Conservation (phyloP, 2,329 filamentous ascomycete genomes). For the Paecilomyces sp. region DNA sequence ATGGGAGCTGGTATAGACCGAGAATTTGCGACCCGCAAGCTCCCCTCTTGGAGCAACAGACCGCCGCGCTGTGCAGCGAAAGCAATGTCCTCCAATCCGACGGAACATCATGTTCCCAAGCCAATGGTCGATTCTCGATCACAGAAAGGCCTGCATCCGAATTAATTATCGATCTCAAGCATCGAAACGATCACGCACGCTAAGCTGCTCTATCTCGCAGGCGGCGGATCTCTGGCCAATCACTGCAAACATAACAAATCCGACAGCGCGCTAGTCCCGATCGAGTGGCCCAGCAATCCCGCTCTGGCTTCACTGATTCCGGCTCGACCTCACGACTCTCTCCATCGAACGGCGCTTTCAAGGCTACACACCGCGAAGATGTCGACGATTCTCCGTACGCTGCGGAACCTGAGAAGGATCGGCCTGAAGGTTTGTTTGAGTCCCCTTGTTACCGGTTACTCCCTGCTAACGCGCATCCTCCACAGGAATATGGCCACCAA, state of each 20-base stretch:
- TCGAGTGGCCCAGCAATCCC: constrained; percentile 6
- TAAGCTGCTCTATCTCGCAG: background rate
- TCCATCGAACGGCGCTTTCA: constrained; percentile 1
- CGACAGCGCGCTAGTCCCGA: constrained; percentile 14
- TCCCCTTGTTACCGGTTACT: background rate
- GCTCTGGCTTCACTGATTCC: background rate
- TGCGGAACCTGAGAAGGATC: constrained; percentile 79
- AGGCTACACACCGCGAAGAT: constrained; percentile 48
- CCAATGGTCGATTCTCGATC: constrained; percentile 1
- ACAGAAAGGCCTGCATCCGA: background rate
- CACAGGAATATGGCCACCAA: constrained; percentile 82
- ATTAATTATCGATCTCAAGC: background rate
- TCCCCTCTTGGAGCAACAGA: constrained; percentile 20
- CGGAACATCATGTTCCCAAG: constrained; percentile 26
- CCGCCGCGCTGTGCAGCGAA: constrained; percentile 26
- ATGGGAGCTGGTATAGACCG: constrained; percentile 20
- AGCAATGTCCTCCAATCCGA: constrained; percentile 30
- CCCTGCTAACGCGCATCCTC: constrained; percentile 30
- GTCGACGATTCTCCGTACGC: constrained; percentile 83
- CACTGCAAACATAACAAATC: constrained; percentile 31
- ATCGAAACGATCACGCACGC: background rate
- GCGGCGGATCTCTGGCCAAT: background rate
- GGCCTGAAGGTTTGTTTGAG: constrained; percentile 66
- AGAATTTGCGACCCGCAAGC: constrained; percentile 30
- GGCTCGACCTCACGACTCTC: constrained; percentile 10